Evolutionary conservation across 495 filamentous ascomycete genomes (phyloP).

Genomic region (Penicillium nucicola): DNA sequence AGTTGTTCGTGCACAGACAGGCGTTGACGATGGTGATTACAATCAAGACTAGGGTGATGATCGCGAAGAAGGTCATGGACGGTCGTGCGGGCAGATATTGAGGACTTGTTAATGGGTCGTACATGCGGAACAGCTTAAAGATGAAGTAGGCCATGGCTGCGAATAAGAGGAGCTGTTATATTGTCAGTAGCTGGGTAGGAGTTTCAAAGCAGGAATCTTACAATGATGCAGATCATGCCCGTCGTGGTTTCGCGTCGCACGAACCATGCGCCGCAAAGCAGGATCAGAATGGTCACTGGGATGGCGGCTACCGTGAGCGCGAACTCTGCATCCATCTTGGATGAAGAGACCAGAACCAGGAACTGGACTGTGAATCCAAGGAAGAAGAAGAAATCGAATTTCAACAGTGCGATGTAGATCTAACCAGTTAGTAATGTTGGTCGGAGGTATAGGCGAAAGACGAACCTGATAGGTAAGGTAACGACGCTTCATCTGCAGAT

Average conservation of each 20-base stretch:
- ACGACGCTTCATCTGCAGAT: conserved; percentile 92
- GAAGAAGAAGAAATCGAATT: conserved; percentile 99
- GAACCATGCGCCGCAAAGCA: conserved; percentile 78
- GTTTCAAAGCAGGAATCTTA: conserved; percentile 31
- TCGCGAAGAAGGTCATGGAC: conserved; percentile 86
- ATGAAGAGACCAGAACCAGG: conserved; percentile 79
- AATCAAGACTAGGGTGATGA: conserved; percentile 86
- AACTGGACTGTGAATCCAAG: conserved; percentile 97
- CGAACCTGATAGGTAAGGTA: conserved; percentile 94
- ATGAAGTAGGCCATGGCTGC: conserved; percentile 92
- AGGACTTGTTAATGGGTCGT: conserved; percentile 49
- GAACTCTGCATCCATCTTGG: conserved; percentile 68
- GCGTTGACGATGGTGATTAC: conserved; percentile 87
- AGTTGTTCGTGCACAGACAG: conserved; percentile 82
- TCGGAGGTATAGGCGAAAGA: not conserved
- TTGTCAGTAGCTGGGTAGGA: conserved; percentile 14
- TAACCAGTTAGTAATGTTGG: conserved; percentile 38
- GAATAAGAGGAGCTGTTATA: conserved; percentile 68
- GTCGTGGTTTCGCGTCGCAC: conserved; percentile 75
- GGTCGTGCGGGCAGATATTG: conserved; percentile 71
- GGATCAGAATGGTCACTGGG: conserved; percentile 83
- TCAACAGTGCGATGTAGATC: conserved; percentile 96
- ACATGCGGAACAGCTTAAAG: conserved; percentile 98
- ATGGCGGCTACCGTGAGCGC: conserved; percentile 84
- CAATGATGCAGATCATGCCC: conserved; percentile 75